Conservation (phyloP, 2,329 filamentous ascomycete species). For the Fusarium sp. region DNA sequence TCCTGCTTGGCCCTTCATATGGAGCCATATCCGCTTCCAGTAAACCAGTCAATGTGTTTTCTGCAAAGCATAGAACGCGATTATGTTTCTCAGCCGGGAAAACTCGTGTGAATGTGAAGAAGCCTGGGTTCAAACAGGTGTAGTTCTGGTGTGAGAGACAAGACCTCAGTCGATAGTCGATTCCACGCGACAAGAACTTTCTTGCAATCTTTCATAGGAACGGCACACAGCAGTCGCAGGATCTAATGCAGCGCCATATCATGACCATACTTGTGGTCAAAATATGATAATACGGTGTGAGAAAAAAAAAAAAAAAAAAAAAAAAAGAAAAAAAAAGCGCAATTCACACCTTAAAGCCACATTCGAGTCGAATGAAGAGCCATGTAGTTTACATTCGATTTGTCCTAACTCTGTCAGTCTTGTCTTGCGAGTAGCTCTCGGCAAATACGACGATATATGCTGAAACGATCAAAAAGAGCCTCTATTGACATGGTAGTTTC, state of each 20-base stretch:
- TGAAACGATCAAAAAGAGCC: constrained; percentile 7
- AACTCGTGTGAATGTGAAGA: constrained; percentile 13
- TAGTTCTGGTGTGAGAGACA: constrained; percentile 2
- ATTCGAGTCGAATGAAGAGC: neutral
- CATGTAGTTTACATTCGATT: constrained; percentile 3
- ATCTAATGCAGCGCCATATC: constrained; percentile 10
- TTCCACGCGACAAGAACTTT: constrained; percentile 33
- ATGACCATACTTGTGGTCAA: neutral
- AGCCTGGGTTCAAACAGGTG: constrained; percentile 3
- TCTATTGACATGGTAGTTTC: constrained; percentile 12
- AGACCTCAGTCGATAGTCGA: constrained; percentile 11
- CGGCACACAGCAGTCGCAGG: constrained; percentile 14
- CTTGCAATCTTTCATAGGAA: constrained; percentile 24
- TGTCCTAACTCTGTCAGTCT: constrained; percentile 9
- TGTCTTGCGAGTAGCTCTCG: constrained; percentile 7
- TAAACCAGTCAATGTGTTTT: neutral
- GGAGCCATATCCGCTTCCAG: neutral
- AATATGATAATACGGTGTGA: neutral
- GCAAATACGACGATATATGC: constrained; percentile 4
- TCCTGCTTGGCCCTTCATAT: constrained; percentile 1
- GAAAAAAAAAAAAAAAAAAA: neutral
- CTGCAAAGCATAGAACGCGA: neutral
- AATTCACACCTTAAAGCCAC: neutral
- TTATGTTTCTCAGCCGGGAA: constrained; percentile 1
- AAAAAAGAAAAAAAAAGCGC: neutral